Conservation (phyloP, 768 basidiomycete species). For the Tylopilus felleus region DNA sequence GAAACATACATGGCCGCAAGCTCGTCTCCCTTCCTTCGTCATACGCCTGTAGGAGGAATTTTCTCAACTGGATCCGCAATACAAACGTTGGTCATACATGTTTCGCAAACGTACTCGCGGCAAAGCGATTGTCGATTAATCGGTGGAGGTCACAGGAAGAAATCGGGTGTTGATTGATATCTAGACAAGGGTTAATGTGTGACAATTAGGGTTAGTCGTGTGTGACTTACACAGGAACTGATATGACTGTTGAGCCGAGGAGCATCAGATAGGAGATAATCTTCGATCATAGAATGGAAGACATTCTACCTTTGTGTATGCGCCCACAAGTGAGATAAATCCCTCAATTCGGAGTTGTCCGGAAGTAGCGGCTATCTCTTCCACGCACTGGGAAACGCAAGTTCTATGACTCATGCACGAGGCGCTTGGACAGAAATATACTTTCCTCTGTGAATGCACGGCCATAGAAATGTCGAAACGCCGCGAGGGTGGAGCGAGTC, state of each 20-base stretch:
- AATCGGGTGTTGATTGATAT: constrained; percentile 76
- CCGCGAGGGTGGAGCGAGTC: constrained; percentile 60
- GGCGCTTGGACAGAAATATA: constrained; percentile 11
- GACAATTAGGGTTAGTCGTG: background rate
- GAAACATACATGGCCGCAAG: constrained; percentile 19
- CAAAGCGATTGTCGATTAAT: constrained; percentile 62
- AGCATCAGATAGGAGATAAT: constrained; percentile 18
- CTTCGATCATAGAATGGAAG: constrained; percentile 16
- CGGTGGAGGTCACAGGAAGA: constrained; percentile 64
- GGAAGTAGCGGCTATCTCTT: constrained; percentile 52
- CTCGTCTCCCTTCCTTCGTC: constrained; percentile 59
- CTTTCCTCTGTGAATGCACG: constrained; percentile 65
- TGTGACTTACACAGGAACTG: constrained; percentile 77
- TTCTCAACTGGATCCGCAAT: constrained; percentile 3
- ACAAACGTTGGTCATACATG: constrained; percentile 43
- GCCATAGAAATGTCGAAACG: constrained; percentile 76
- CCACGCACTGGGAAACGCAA: constrained; percentile 53
- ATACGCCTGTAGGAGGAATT: constrained; percentile 48
- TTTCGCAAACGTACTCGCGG: constrained; percentile 68
- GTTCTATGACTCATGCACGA: constrained; percentile 11
- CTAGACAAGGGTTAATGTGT: constrained; percentile 37
- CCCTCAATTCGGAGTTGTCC: constrained; percentile 63
- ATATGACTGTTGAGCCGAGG: constrained; percentile 50
- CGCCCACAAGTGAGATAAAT: constrained; percentile 80
- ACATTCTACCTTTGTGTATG: constrained; percentile 61